phyloP scores from a whole-genome alignment of 169 alveolate genomes.

The Neospora caninum region DNA sequence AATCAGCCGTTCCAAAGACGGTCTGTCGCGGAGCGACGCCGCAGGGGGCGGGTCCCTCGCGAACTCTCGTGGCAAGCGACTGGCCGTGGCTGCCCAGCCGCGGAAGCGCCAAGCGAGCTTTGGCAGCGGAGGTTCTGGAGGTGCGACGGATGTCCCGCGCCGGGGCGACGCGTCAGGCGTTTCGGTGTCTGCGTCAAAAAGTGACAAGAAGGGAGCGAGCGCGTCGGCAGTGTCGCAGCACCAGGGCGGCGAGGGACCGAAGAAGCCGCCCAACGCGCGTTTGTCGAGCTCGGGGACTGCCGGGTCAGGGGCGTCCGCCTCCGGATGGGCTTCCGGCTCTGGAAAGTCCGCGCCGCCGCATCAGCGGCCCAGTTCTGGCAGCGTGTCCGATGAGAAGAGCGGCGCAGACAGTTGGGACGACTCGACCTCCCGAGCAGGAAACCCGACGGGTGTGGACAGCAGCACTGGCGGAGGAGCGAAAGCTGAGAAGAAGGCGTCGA shows the following conservation, averaged over 20 bases:
- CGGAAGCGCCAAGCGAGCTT: neutral
- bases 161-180: neutral
- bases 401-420: neutral
- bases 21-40: neutral
- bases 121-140: neutral
- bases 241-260: neutral
- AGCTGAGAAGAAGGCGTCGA: neutral
- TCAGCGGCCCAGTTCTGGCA: neutral
- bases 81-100: neutral
- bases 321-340: neutral
- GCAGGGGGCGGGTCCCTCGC: neutral
- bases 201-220: neutral
- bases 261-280: neutral
- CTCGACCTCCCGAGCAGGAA: neutral
- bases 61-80: neutral
- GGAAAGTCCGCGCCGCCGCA: neutral
- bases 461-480: neutral
- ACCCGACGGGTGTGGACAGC: neutral
- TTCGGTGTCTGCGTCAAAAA: neutral
- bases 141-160: neutral
- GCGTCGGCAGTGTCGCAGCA: neutral
- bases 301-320: neutral
- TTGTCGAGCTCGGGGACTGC: neutral
- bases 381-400: neutral
- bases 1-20: neutral